Conservation (phyloP, 148 eudicot species). For the Chenopodium quinoa region DNA sequence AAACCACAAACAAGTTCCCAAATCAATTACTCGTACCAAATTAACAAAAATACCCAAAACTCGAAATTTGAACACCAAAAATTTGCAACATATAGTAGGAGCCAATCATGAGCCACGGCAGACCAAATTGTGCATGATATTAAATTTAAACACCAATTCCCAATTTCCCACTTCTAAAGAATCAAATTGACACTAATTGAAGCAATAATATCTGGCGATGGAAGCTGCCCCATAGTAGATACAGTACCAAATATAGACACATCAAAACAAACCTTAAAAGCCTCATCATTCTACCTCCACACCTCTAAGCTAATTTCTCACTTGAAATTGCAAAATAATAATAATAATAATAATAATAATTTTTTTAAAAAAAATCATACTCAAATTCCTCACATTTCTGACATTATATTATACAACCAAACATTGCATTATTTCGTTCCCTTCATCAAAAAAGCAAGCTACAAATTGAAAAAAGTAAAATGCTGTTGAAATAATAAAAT, state of each 20-base stretch:
- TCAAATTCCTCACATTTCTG: conserved; percentile 16
- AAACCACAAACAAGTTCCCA: too few species aligned
- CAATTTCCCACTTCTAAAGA: too few species aligned
- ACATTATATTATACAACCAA: not conserved
- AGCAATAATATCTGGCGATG: conserved; percentile 89
- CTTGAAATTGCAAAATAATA: conserved; percentile 24
- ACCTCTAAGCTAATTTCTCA: conserved; percentile 7
- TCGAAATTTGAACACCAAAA: too few species aligned
- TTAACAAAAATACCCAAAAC: too few species aligned
- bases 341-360: too few species aligned
- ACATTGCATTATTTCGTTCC: not conserved
- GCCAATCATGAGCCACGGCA: too few species aligned
- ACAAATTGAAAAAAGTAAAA: conserved; percentile 6
- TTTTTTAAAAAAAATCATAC: not conserved
- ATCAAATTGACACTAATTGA: conserved; percentile 34
- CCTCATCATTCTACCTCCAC: conserved; percentile 43
- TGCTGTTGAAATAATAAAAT: not conserved
- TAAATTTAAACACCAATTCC: too few species aligned
- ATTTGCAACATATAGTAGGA: too few species aligned
- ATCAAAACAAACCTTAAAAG: conserved; percentile 42
- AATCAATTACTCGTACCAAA: too few species aligned
- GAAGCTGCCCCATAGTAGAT: conserved; percentile 69
- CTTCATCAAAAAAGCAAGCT: conserved; percentile 14
- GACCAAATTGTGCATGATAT: too few species aligned
- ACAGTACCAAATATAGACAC: conserved; percentile 31